Base-by-base conservation (phyloP, 1,284 basidiomycete genomes). In the Cryptococcus amylolentus region DNA sequence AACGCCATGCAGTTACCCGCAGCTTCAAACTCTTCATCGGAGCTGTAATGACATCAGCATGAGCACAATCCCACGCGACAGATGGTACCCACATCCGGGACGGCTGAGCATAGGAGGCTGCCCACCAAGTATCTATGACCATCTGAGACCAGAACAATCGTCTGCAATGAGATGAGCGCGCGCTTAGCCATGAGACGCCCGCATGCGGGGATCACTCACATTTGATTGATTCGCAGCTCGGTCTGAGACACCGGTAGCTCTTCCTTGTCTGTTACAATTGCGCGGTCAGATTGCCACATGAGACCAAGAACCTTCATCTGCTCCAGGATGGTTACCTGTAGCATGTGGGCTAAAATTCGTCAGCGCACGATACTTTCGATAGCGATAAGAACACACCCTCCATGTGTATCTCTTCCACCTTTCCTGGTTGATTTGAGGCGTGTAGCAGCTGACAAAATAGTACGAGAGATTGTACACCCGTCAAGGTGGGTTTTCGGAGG, bases 101-200 rank as follows among this genome's bases (percentile, higher is more conserved):
- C 27, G 56, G 31, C 8, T 57, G 23, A 2, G 65, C 67, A 6
- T 64, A 56, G 2, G 56, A 59, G 0, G 67, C 67, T 1, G 71
- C 60, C 60, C 62, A 68, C 28, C 67, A 69, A 2, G 67, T 56
- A 54, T 73, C 71, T 1, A 60, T 52, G 5, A 73, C 57, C 5
- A 67, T 31, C n/a, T 67, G 52, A 2, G 64, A 65, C 66, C 65
- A 73, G 56, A 68, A 73, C 20, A 73, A 42, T 0, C 69, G 60
- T 35, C 68, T 68, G 38, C 4, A 8, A 44, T 14, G 13, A 18
- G 16, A n/a, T 55, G 43, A 53, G 35, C 40, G 26, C 5, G 7
- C 8, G 9, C 4, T 10, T 48, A 16, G 23, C 13, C 4, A 35
- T 4, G 8, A 8, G 14, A 37, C 28, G 35, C 13, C 4, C 26